phyloP scores from a whole-genome alignment of 768 basidiomycete genomes.

The Terana coerulea region DNA sequence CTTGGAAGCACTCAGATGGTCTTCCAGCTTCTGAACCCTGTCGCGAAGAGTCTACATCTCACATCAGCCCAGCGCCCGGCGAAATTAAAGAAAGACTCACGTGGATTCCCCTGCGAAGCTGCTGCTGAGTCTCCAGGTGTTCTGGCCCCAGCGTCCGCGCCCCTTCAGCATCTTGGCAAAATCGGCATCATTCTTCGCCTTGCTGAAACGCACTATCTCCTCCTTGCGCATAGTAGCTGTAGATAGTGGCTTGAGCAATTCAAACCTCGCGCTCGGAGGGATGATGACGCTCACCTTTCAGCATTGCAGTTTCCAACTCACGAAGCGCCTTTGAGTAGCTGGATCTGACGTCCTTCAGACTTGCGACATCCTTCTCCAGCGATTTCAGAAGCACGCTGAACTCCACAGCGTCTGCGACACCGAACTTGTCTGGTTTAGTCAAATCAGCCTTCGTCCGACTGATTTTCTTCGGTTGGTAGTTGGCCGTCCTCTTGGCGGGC shows the following conservation, averaged over 20 bases:
- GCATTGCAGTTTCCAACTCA: slow-evolving; percentile 59
- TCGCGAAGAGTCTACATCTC: slow-evolving; percentile 56
- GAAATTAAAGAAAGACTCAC: slow-evolving; percentile 37
- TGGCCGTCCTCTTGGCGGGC: slow-evolving; percentile 34
- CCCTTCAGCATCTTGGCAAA: slow-evolving; percentile 52
- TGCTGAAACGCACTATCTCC: slow-evolving; percentile 76
- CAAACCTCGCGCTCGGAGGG: background rate
- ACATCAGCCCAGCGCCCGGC: slow-evolving; percentile 6
- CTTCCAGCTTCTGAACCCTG: slow-evolving; percentile 77
- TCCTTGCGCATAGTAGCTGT: slow-evolving; percentile 79
- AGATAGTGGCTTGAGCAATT: background rate
- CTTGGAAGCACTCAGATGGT: slow-evolving; percentile 64
- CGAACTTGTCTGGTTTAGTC: slow-evolving; percentile 47
- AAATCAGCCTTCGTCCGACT: slow-evolving; percentile 43
- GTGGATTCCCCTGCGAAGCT: slow-evolving; percentile 66
- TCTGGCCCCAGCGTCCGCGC: slow-evolving; percentile 61
- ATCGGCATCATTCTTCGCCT: slow-evolving; percentile 73
- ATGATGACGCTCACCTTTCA: slow-evolving; percentile 71
- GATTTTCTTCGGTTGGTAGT: slow-evolving; percentile 36
- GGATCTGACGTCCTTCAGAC: slow-evolving; percentile 40
- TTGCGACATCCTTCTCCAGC: slow-evolving; percentile 48
- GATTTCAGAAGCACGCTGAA: slow-evolving; percentile 47
- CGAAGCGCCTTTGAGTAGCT: slow-evolving; percentile 41
- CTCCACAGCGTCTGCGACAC: slow-evolving; percentile 44
- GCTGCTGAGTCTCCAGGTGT: slow-evolving; percentile 76